Evolutionary conservation across 495 filamentous ascomycete genomes (phyloP), one percentile per base, ranked within the genome.

Genomic region (Viridothelium virens): DNA sequence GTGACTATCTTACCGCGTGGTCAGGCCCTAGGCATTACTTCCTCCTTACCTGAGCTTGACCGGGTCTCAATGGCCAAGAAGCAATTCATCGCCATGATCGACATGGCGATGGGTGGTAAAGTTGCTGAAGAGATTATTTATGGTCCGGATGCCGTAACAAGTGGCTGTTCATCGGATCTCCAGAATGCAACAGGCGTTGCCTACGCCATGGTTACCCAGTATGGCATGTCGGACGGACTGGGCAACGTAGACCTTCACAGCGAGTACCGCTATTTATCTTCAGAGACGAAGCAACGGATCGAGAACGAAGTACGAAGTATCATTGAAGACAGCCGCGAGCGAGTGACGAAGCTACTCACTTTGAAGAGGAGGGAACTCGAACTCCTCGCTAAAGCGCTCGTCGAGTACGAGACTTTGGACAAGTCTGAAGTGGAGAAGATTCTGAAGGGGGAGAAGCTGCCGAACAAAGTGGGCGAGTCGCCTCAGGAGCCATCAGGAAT

Each of bases 1-100:
- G 91, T 95, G 65, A 98, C 94, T 4, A 91, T 98, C 67, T 89
- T 98, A 73, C 92, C 94, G 46, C 87, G 95, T 65, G 94, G 94
- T 11, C 85, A 86, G 71, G 81, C 89, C 9, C 82, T 97, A 10
- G 94, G 94, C 68, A 81, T 96, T 62, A 98, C 95, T 0, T 86
- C 87, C 66, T 87, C 85, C 73, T 79, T 97, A 47, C 89, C 90
- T 0, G 90, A 96, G 72, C 91, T 96, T 82, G 94, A 98, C 77
- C 88, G 87, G 73, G 89, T 94, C 61, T 91, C 89, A 11, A 83
- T 82, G 70, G 86, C 86, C 47, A 90, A 90, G 70, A 83, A 68
- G 66, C 86, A 92, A 67, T 87, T 89, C 64, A 68, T 91, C 65
- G 87, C 90, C 33, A 75, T 82, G 38, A 93, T 98, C 67, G 91